Conservation (phyloP, 768 basidiomycete species). For the Leccinum variicolor region DNA sequence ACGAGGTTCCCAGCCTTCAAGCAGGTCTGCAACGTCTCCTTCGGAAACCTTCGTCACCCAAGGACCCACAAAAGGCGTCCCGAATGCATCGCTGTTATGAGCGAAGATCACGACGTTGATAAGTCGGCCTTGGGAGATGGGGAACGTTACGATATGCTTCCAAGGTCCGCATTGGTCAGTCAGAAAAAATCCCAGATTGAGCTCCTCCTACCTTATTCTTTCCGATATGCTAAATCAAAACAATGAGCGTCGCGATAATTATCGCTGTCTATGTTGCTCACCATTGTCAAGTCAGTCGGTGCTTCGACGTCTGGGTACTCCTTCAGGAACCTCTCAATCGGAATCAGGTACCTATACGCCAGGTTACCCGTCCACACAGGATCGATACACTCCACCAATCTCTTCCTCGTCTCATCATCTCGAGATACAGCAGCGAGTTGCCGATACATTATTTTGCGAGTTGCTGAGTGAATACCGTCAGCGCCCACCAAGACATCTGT, state of each 20-base stretch:
- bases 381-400: slow-evolving; percentile 24
- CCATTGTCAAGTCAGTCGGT: slow-evolving; percentile 25
- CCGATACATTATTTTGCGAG: slow-evolving; percentile 27
- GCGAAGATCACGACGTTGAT: slow-evolving; percentile 35
- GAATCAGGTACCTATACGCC: slow-evolving; percentile 39
- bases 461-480: slow-evolving; percentile 41
- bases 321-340: slow-evolving; percentile 24
- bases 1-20: slow-evolving; percentile 24
- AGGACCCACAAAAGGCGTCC: slow-evolving; percentile 29
- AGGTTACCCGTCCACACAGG: slow-evolving; percentile 39
- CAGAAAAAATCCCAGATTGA: not conserved
- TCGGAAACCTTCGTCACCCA: slow-evolving; percentile 29
- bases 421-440: slow-evolving; percentile 6
- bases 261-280: not conserved
- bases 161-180: not conserved
- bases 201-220: slow-evolving; percentile 13
- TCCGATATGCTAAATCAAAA: slow-evolving; percentile 23
- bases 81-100: slow-evolving; percentile 28
- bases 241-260: not conserved
- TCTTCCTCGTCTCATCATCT: slow-evolving; percentile 6
- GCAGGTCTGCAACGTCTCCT: slow-evolving; percentile 30
- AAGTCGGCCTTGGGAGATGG: slow-evolving; percentile 36
- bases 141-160: slow-evolving; percentile 40
- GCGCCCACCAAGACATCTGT: slow-evolving; percentile 43
- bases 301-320: slow-evolving; percentile 32